A percentile compares a stretch with the other conserved stretches of the same genome.
Evolutionary conservation across 495 filamentous ascomycete genomes (phyloP).

Genomic region (Penicilliopsis zonata): DNA sequence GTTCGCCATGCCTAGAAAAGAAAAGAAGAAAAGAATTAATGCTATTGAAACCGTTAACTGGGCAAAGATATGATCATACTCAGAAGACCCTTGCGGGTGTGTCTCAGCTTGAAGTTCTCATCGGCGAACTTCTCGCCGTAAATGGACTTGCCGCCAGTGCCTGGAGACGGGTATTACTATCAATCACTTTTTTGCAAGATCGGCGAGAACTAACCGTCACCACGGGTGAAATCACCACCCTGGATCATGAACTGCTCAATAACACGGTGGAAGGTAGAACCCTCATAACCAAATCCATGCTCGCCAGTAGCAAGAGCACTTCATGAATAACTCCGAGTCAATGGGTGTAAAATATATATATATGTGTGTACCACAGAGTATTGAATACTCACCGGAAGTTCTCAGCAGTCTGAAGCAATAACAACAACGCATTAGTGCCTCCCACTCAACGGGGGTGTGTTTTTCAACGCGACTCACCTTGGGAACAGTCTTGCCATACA

Average conservation of each 20-base stretch:
- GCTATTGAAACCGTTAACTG: not conserved
- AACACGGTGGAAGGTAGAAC: conserved; percentile 94
- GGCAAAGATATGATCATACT: conserved; percentile 27
- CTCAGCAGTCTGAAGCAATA: conserved; percentile 68
- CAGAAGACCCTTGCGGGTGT: conserved; percentile 51
- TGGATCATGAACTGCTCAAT: conserved; percentile 99
- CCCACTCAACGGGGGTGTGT: not conserved
- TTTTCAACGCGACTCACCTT: conserved; percentile 40
- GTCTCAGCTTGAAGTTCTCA: conserved; percentile 99
- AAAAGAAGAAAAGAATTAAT: conserved; percentile 1
- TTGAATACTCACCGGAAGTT: conserved; percentile 65
- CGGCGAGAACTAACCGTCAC: conserved; percentile 49
- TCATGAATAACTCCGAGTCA: too few species aligned
- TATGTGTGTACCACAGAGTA: not conserved
- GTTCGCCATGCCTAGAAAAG: conserved; percentile 78
- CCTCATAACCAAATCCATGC: conserved; percentile 94
- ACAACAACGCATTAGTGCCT: conserved; percentile 4
- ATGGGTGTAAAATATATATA: conserved; percentile 6
- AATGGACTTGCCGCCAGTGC: conserved; percentile 95
- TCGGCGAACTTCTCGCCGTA: conserved; percentile 92
- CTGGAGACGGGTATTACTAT: conserved; percentile 20
- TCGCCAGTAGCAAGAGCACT: conserved; percentile 89
- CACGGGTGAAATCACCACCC: conserved; percentile 96
- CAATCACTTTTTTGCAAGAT: too few species aligned
- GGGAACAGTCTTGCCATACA: conserved; percentile 98